Base-by-base conservation (phyloP, 1,284 basidiomycete species). In the Kalmanozyma brasiliensis region DNA sequence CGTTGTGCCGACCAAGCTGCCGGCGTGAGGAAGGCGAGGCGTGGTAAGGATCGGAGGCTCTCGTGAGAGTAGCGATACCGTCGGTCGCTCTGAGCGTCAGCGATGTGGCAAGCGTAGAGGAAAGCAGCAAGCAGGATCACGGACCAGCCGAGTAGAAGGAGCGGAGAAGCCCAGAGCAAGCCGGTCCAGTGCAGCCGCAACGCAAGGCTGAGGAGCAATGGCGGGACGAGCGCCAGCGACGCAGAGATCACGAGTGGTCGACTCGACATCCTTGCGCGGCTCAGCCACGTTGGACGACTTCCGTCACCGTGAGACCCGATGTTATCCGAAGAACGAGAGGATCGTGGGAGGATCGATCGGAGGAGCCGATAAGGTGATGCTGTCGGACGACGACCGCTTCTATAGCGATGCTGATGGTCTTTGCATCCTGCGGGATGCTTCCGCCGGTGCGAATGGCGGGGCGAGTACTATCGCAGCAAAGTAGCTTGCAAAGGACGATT, bases 1-100 rank as follows among this genome's bases (percentile, higher is more conserved):
- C 43, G 49, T 26, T 65, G 62, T 29, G 70, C 67, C 32, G 64
- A 73, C 64, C 64, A 70, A 0, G 65, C 62, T 6, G 65, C 65
- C 16, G 56, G 66, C 11, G 65, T 60, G 33, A 66, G 58, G 32
- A 69, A 73, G 24, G 59, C 34, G 37, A 69, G 60, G 35, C 59
- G 62, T 19, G 67, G 51, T 23, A 68, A 24, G 16, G 52, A 52
- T 36, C 49, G 37, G 34, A 61, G 57, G 22, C 19, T 20, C 10
- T 58, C 40, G 37, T 33, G 45, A 22, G 46, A 52, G 33, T 17
- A 42, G 11, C 52, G 51, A 11, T 24, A 33, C 19, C 46, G 47
- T 1, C 24, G 34, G 6, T 17, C 26, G n/a, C 37, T 16, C 5
- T 41, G 51, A 22, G 46, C 43, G 32, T 69, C 55, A 16, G 56